Evolutionary conservation across 2,329 filamentous ascomycete genomes (phyloP).

Genomic region (Verticillium alfalfae): DNA sequence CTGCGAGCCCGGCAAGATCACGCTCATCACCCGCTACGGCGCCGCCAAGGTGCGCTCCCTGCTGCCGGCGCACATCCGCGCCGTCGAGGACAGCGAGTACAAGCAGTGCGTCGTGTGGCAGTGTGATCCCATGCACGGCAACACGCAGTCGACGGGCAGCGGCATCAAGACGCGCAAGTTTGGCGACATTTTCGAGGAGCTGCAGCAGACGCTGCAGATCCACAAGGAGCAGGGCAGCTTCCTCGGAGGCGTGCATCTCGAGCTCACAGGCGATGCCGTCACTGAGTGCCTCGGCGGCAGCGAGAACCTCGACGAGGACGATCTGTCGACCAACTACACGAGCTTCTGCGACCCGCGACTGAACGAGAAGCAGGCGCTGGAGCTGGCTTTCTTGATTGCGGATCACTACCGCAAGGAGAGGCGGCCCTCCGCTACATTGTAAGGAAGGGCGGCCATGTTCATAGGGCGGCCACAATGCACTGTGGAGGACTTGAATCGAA

Average conservation of each 20-base stretch:
- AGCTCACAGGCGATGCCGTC: conserved; percentile 91
- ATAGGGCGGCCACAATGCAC: not conserved
- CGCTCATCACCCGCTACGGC: conserved; percentile 92
- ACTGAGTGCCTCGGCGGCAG: conserved; percentile 94
- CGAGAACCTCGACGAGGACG: conserved; percentile 79
- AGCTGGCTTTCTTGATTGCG: conserved; percentile 89
- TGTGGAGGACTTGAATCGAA: not conserved
- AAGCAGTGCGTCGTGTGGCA: conserved; percentile 77
- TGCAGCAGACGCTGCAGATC: conserved; percentile 76
- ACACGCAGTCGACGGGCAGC: conserved; percentile 60
- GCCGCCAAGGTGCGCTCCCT: conserved; percentile 68
- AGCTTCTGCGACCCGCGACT: conserved; percentile 92
- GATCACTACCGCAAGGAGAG: conserved; percentile 58
- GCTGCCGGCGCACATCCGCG: conserved; percentile 80
- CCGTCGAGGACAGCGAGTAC: conserved; percentile 75
- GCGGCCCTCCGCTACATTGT: conserved; percentile 8
- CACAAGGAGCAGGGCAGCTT: conserved; percentile 81
- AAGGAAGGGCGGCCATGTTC: not conserved
- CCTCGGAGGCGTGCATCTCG: conserved; percentile 89
- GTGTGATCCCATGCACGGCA: conserved; percentile 98
- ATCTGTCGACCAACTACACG: conserved; percentile 85
- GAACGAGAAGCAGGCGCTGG: conserved; percentile 96
- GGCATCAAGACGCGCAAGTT: conserved; percentile 94
- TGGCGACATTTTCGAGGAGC: conserved; percentile 80
- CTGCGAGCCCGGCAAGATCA: conserved; percentile 85